A percentile compares a stretch with the other conserved stretches of the same genome.
Evolutionary conservation across 139 green algal genomes (phyloP).

Genomic region (Microglena sp.): DNA sequence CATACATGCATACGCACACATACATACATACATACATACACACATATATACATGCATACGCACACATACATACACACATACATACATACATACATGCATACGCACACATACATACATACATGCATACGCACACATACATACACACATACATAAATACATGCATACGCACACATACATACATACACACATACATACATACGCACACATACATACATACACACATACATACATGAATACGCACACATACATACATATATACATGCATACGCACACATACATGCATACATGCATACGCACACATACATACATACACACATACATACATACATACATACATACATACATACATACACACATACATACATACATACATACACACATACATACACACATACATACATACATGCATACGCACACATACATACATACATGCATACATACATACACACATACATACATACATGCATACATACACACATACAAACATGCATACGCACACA

Average conservation of each 20-base stretch:
- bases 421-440: slow-evolving; percentile 17
- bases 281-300: not conserved
- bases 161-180: not conserved
- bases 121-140: too few species aligned
- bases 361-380: not conserved
- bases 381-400: slow-evolving; percentile 3
- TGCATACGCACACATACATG: slow-evolving; percentile 59
- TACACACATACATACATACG: not conserved
- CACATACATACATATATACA: slow-evolving; percentile 3
- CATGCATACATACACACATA: too few species aligned
- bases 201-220: not conserved
- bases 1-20: too few species aligned
- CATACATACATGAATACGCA: too few species aligned
- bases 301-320: slow-evolving; percentile 29
- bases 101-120: too few species aligned
- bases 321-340: slow-evolving; percentile 12
- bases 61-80: too few species aligned
- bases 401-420: not conserved
- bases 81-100: too few species aligned
- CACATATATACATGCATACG: too few species aligned
- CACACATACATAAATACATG: too few species aligned
- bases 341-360: not conserved
- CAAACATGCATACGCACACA: too few species aligned
- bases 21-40: too few species aligned
- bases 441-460: too few species aligned